Conservation (phyloP, 495 filamentous ascomycete genomes). For the Penicillium odoratum region DNA sequence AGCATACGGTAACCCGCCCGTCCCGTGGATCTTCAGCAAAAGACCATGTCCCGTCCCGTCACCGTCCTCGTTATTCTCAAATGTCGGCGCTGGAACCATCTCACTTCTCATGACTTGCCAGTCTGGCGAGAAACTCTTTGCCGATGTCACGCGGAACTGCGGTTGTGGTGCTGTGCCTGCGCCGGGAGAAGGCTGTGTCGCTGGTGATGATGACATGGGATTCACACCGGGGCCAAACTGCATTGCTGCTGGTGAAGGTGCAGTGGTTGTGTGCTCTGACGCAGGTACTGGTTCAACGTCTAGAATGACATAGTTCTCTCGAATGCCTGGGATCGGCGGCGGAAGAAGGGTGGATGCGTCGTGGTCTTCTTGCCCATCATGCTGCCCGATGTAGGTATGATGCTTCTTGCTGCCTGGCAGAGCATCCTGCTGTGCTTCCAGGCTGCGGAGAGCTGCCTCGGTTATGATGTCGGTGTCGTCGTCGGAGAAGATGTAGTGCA, state of each 20-base stretch:
- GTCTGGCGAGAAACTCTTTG: slow-evolving; percentile 50
- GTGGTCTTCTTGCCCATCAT: slow-evolving; percentile 9
- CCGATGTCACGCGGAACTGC: slow-evolving; percentile 42
- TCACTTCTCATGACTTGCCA: slow-evolving; percentile 56
- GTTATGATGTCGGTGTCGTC: slow-evolving; percentile 68
- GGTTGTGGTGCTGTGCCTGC: slow-evolving; percentile 27
- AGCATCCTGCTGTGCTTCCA: slow-evolving; percentile 36
- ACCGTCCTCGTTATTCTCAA: slow-evolving; percentile 47
- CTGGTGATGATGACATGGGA: slow-evolving; percentile 22
- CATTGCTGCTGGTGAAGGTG: not conserved
- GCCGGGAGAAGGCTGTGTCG: slow-evolving; percentile 9
- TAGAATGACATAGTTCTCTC: slow-evolving; percentile 45
- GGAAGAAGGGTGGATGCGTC: slow-evolving; percentile 33
- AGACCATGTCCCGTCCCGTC: slow-evolving; percentile 40
- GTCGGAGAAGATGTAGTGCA: slow-evolving; percentile 89
- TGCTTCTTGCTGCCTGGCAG: slow-evolving; percentile 18
- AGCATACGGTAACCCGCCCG: slow-evolving; percentile 30
- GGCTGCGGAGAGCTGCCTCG: slow-evolving; percentile 46
- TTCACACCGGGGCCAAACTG: not conserved
- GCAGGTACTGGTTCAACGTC: slow-evolving; percentile 36
- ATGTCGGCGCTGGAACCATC: slow-evolving; percentile 58
- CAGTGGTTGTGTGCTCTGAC: not conserved
- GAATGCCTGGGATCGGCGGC: slow-evolving; percentile 39
- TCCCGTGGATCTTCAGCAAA: slow-evolving; percentile 71
- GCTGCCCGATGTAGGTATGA: slow-evolving; percentile 3